These are phyloP conservation scores for Leccinum disarticulatum DNA, from an alignment of 768 basidiomycete species.

Conservation along the genomic window DNA sequence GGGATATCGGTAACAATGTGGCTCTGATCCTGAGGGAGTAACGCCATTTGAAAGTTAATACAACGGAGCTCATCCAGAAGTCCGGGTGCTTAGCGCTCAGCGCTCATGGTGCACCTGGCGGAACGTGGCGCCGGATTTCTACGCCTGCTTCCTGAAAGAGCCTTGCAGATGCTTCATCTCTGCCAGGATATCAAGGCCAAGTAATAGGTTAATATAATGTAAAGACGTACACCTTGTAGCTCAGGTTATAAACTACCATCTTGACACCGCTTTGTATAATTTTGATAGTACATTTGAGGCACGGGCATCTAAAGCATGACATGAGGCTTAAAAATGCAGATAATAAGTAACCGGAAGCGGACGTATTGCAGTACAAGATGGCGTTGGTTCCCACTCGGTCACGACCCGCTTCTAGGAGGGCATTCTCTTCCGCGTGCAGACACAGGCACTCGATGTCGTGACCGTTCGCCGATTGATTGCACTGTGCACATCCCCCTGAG, in stretches of 20 bases:
- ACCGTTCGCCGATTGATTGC: constrained; percentile 55
- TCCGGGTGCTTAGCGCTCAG: background rate
- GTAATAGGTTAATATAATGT: background rate
- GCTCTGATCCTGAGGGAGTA: constrained; percentile 27
- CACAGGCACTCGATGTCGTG: constrained; percentile 81
- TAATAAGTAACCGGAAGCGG: constrained; percentile 29
- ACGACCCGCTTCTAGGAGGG: constrained; percentile 88
- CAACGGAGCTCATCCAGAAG: constrained; percentile 1
- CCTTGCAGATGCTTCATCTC: constrained; percentile 78
- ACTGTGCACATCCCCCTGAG: constrained; percentile 85
- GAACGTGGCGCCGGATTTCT: constrained; percentile 69
- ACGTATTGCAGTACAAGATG: constrained; percentile 99
- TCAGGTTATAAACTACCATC: constrained; percentile 91
- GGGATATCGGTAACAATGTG: constrained; percentile 57
- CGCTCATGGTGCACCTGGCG: constrained; percentile 33
- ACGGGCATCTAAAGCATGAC: constrained; percentile 75
- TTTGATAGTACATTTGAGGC: constrained; percentile 94
- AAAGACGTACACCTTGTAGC: constrained; percentile 85
- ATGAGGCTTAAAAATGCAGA: background rate
- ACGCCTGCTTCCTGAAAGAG: constrained; percentile 83
- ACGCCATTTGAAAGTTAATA: constrained; percentile 19
- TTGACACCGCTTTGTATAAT: constrained; percentile 94
- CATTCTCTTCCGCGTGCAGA: constrained; percentile 97
- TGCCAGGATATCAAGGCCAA: constrained; percentile 29
- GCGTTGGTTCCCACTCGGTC: constrained; percentile 82